phyloP scores from a whole-genome alignment of 23 red algal genomes.

The Rhodosorus marinus region DNA sequence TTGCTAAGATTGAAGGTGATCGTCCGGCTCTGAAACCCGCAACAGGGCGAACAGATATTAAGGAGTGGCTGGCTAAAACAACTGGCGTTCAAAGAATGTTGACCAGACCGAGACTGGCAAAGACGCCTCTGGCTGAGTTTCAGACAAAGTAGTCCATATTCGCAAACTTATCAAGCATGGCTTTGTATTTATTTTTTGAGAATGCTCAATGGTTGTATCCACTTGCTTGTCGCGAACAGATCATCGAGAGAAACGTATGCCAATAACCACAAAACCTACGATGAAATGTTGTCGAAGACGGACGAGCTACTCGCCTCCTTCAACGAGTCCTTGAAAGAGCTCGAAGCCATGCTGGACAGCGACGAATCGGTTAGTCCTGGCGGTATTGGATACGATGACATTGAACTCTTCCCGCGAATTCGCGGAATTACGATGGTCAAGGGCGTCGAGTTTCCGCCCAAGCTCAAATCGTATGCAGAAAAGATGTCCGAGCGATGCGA shows the following conservation, averaged over 20 bases:
- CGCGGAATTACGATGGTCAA: conserved; percentile 23
- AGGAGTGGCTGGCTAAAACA: conserved; percentile 2
- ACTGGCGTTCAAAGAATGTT: conserved; percentile 11
- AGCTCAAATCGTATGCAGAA: conserved; percentile 10
- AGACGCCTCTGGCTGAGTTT: conserved; percentile 38
- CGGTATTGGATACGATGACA: conserved; percentile 27
- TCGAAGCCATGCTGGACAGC: conserved; percentile 18
- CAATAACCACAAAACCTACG: too few relatives aligned
- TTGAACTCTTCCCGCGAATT: conserved; percentile 23
- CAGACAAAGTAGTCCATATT: too few relatives aligned
- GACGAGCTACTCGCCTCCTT: conserved; percentile 13
- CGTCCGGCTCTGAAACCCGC: not conserved
- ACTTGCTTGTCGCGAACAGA: too few relatives aligned
- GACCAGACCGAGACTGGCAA: conserved; percentile 10
- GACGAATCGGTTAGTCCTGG: conserved; percentile 4
- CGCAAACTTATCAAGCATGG: too few relatives aligned
- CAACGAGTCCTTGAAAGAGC: not conserved
- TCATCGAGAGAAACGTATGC: too few relatives aligned
- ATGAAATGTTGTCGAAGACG: conserved; percentile 9
- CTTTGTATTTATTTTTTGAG: too few relatives aligned
- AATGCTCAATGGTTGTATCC: too few relatives aligned
- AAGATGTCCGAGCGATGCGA: conserved; percentile 2
- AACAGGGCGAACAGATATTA: conserved; percentile 8
- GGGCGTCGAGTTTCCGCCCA: conserved; percentile 3
- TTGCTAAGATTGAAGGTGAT: conserved; percentile 8